phyloP scores from a whole-genome alignment of 192 early-diverging fungal species.

The Rhizoclosmatium globosum region DNA sequence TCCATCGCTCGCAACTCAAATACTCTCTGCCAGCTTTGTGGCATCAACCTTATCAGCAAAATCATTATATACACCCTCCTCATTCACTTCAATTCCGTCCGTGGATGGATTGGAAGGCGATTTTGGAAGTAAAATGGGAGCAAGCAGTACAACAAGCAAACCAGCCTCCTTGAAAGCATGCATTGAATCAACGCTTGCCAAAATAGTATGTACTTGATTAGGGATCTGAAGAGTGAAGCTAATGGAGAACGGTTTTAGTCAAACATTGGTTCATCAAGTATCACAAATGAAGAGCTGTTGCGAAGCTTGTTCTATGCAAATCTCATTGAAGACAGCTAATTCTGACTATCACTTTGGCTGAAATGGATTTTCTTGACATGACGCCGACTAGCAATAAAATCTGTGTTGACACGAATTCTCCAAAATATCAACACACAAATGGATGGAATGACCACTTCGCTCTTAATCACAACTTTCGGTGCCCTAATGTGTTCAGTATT shows the following conservation, averaged over 20 bases:
- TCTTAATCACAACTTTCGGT: not conserved
- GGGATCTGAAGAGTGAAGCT: not conserved
- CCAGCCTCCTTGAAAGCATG: no score
- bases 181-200: no score
- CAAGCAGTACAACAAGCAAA: no score
- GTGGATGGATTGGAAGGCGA: no score
- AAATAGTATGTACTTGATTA: no score
- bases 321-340: slow-evolving; percentile 38
- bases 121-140: no score
- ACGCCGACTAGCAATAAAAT: not conserved
- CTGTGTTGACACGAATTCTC: not conserved
- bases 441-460: not conserved
- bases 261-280: not conserved
- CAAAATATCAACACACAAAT: not conserved
- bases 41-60: not conserved
- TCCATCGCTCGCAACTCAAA: not conserved
- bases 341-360: no score
- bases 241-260: not conserved
- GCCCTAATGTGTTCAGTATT: not conserved
- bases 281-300: slow-evolving; percentile 18
- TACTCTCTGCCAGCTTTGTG: not conserved
- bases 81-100: no score
- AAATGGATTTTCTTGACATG: not conserved
- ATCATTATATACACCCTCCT: no score
- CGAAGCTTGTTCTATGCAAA: slow-evolving; percentile 36